Conservation (phyloP, 2,329 filamentous ascomycete species). For the Beauveria medogensis region DNA sequence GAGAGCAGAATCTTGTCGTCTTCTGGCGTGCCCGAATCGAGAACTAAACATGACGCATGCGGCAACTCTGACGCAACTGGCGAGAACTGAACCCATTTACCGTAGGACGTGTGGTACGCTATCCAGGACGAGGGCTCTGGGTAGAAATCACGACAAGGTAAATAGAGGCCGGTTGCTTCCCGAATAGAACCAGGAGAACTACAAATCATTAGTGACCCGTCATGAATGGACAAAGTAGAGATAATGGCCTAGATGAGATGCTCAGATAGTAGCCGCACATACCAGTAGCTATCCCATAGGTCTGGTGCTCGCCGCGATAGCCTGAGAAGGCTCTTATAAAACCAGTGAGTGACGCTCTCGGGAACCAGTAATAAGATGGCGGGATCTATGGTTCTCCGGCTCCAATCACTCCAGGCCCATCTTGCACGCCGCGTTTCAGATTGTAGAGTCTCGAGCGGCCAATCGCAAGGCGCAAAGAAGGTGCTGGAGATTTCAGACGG, state of each 20-base stretch:
- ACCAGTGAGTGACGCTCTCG: too few relatives aligned
- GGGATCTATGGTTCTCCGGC: not conserved
- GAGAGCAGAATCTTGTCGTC: not conserved
- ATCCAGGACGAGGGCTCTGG: fast-evolving
- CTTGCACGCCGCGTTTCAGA: not conserved
- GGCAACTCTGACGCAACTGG: not conserved
- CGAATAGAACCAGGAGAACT: too few relatives aligned
- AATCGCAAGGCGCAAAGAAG: not conserved
- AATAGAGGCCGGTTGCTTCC: too few relatives aligned
- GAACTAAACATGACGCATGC: not conserved
- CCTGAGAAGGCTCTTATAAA: too few relatives aligned
- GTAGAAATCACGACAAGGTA: not conserved
- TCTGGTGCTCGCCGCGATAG: too few relatives aligned
- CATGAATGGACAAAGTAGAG: too few relatives aligned
- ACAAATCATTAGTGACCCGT: too few relatives aligned
- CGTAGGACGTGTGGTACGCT: not conserved
- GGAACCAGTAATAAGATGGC: not conserved
- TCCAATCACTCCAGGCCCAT: not conserved
- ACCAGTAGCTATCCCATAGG: too few relatives aligned
- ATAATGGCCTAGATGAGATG: too few relatives aligned
- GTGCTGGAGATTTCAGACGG: not conserved
- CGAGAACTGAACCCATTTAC: not conserved
- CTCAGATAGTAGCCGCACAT: too few relatives aligned
- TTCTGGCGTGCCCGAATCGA: not conserved
- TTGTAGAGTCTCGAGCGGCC: not conserved